A percentile compares a stretch with the other conserved stretches of the same genome.
phyloP scores from a whole-genome alignment of 1,139 yeast species.

The Petasospora fabianii region DNA sequence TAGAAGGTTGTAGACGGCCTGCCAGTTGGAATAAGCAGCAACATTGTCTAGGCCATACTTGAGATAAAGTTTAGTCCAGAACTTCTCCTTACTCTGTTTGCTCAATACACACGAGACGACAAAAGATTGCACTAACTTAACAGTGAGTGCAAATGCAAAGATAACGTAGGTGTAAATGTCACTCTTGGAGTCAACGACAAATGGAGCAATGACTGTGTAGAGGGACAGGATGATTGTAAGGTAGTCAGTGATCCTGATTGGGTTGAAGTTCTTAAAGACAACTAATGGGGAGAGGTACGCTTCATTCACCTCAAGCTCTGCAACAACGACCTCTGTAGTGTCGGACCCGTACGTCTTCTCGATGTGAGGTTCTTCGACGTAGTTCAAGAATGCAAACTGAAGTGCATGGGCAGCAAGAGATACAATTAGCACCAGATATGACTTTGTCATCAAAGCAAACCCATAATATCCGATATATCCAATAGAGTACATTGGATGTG shows the following conservation, averaged over 20 bases:
- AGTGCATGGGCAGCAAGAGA: constrained; percentile 75
- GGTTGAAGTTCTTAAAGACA: constrained; percentile 55
- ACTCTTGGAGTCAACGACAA: constrained; percentile 36
- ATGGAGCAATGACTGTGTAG: constrained; percentile 45
- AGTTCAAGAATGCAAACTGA: constrained; percentile 74
- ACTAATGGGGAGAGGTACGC: constrained; percentile 57
- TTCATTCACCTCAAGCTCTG: constrained; percentile 34
- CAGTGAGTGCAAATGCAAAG: constrained; percentile 45
- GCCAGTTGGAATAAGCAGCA: constrained; percentile 76
- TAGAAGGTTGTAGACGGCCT: constrained; percentile 57
- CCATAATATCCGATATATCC: constrained; percentile 91
- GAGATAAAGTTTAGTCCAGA: constrained; percentile 65
- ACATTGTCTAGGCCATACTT: constrained; percentile 65
- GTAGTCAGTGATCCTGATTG: constrained; percentile 63
- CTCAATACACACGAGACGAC: constrained; percentile 52
- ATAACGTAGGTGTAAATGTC: constrained; percentile 32
- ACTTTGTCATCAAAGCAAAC: constrained; percentile 71
- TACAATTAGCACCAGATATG: constrained; percentile 66
- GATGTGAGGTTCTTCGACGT: constrained; percentile 85
- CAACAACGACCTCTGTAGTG: constrained; percentile 25
- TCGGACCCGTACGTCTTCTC: constrained; percentile 63
- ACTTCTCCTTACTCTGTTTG: constrained; percentile 59
- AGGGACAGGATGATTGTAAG: constrained; percentile 47
- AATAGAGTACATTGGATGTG: constrained; percentile 91
- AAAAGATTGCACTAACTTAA: constrained; percentile 52